A percentile compares a stretch with the other conserved stretches of the same genome.
These are phyloP conservation scores for Xylariaceae sp. DNA, from an alignment of 2,329 filamentous ascomycete genomes.

Conservation along the genomic window DNA sequence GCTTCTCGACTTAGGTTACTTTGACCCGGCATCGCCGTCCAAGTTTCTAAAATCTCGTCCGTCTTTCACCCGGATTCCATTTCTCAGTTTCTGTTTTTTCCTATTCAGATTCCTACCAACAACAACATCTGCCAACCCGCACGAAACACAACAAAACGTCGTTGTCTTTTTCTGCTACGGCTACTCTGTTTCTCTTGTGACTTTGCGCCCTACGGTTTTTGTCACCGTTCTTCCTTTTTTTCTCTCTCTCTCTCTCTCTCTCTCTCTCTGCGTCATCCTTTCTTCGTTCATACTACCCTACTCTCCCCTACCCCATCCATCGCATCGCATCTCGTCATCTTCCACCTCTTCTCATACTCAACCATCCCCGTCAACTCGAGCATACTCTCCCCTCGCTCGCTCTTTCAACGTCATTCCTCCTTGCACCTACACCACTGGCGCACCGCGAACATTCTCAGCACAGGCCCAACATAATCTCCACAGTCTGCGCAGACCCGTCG, in stretches of 20 bases:
- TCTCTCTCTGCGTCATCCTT: background rate
- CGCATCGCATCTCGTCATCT: no score
- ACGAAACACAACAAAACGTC: background rate
- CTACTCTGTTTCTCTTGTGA: background rate
- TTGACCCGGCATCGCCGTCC: constrained; percentile 8
- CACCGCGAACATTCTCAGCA: background rate
- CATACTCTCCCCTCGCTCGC: background rate
- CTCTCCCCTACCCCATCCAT: no score
- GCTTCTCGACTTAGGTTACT: background rate
- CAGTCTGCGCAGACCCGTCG: background rate
- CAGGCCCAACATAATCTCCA: background rate
- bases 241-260: background rate
- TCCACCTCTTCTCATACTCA: background rate
- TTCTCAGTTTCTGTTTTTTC: background rate
- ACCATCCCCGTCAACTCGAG: background rate
- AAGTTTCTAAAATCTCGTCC: constrained; percentile 3
- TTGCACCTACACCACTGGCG: constrained; percentile 1
- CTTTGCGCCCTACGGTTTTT: no score
- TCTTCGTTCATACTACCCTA: background rate
- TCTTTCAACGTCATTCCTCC: background rate
- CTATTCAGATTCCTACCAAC: background rate
- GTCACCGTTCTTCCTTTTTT: background rate
- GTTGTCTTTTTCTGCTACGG: background rate
- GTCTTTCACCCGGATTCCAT: constrained; percentile 11
- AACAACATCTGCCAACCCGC: background rate